Evolutionary conservation across 495 filamentous ascomycete genomes (phyloP).

Genomic region (Recurvomyces mirabilis): DNA sequence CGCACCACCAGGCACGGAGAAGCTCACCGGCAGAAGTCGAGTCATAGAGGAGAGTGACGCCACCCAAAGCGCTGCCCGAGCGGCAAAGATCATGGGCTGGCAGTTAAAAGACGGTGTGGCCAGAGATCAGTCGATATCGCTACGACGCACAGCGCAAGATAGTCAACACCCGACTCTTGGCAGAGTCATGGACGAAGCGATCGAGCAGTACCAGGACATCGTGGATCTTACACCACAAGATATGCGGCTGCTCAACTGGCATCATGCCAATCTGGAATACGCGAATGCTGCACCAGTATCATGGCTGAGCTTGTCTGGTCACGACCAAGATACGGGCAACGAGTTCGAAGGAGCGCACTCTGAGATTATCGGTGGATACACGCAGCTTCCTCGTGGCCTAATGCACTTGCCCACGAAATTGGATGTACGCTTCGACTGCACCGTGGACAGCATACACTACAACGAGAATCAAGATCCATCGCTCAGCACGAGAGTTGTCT

Average conservation of each 20-base stretch:
- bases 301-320: conserved; percentile 76
- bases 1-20: conserved; percentile 31
- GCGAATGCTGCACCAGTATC: conserved; percentile 83
- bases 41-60: conserved; percentile 32
- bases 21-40: conserved; percentile 34
- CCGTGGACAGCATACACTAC: conserved; percentile 61
- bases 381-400: conserved; percentile 75
- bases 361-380: conserved; percentile 85
- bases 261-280: conserved; percentile 95
- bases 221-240: conserved; percentile 76
- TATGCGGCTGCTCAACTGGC: conserved; percentile 89
- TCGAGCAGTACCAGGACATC: conserved; percentile 73
- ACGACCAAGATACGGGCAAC: conserved; percentile 95
- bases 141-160: conserved; percentile 53
- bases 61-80: conserved; percentile 37
- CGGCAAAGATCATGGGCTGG: conserved; percentile 75
- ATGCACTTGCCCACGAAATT: conserved; percentile 63
- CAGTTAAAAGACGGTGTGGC: conserved; percentile 53
- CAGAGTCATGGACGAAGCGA: conserved; percentile 77
- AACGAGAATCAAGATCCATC: conserved; percentile 29
- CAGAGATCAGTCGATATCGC: conserved; percentile 54
- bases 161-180: conserved; percentile 63
- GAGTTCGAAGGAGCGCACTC: conserved; percentile 93
- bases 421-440: conserved; percentile 62
- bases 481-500: conserved; percentile 48